Base-by-base conservation (phyloP, 2,329 filamentous ascomycete species). In the Fusarium sp. region DNA sequence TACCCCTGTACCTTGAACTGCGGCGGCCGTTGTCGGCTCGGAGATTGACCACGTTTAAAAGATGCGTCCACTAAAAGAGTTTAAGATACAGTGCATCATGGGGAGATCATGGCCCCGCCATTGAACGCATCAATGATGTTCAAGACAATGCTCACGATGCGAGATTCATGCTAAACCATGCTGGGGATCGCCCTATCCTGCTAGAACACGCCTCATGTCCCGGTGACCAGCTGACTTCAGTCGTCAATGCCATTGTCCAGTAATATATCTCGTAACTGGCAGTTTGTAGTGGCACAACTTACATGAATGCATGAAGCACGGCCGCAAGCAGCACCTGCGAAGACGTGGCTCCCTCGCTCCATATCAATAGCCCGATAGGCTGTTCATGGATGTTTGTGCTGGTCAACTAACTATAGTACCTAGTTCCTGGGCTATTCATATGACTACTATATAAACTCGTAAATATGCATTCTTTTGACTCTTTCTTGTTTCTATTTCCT, bases 141-240 rank as follows among this genome's bases (percentile, higher is more conserved):
- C 58, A 59, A 46, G 54, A 58, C 42, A 62, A 41, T 58, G 45
- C 45, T 73, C 44, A 63, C 29, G 45, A 49, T 65, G 53, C 47
- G 45, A 52, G 33, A 59, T 53, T 22, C 62, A 44, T 58, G 52
- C 73, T 73, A 75, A 52, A 38, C 71, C 71, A 60, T 46, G 38
- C 62, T 52, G 25, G 62, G 63, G 22, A 75, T 65, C 70, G 62
- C 42, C 58, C 54, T 54, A 49, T 55, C 47, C 36, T 61, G 53
- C 60, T 47, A 62, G 67, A 62, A 52, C 61, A 67, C 59, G 53
- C 65, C 62, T 66, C 56, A 41, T 47, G 67, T 56, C 62, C 64
- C 64, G 64, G 36, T 58, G 74, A 60, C 68, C 72, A 68, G 72
- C 72, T 76, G 74, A 76, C 72, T 62, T 70, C 52, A 35, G 27